A percentile compares a stretch with the other conserved stretches of the same genome.
phyloP scores from a whole-genome alignment of 139 green algal species.

The Chlamydomonas schloesseri region DNA sequence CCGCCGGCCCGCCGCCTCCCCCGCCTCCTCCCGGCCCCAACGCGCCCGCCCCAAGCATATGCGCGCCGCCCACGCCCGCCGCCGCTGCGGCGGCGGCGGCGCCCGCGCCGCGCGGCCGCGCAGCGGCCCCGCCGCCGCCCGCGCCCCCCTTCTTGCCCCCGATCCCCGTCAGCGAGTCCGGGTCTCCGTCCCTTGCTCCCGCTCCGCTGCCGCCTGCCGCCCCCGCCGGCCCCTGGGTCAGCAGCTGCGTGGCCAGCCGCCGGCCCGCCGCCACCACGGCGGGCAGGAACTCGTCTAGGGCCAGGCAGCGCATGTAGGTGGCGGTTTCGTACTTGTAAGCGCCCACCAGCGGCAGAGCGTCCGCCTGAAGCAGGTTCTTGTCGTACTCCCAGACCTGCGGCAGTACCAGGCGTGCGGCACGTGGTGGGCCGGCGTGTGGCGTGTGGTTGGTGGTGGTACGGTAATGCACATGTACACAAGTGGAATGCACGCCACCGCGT shows the following conservation, averaged over 20 bases:
- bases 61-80: constrained; percentile 9
- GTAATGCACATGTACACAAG: too few relatives aligned
- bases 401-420: too few relatives aligned
- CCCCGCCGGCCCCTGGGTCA: neutral
- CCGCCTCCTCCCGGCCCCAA: neutral
- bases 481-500: too few relatives aligned
- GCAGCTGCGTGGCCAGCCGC: constrained; percentile 18
- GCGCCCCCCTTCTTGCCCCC: neutral
- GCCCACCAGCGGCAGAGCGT: constrained; percentile 78
- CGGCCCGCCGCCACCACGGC: neutral
- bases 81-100: constrained; percentile 21
- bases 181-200: neutral
- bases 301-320: constrained; percentile 74
- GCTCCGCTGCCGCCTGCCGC: neutral
- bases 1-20: neutral
- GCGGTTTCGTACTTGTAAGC: constrained; percentile 78
- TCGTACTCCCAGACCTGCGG: constrained; percentile 89
- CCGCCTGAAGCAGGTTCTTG: constrained; percentile 83
- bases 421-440: neutral
- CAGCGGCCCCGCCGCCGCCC: neutral
- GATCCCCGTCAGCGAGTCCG: constrained; percentile 14
- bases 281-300: constrained; percentile 76
- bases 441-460: neutral
- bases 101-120: neutral
- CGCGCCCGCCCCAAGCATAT: neutral